Percentiles rank a stretch among this genome's conserved stretches.
Conservation (phyloP, 768 basidiomycete species). For the Leccinum obscurum region DNA sequence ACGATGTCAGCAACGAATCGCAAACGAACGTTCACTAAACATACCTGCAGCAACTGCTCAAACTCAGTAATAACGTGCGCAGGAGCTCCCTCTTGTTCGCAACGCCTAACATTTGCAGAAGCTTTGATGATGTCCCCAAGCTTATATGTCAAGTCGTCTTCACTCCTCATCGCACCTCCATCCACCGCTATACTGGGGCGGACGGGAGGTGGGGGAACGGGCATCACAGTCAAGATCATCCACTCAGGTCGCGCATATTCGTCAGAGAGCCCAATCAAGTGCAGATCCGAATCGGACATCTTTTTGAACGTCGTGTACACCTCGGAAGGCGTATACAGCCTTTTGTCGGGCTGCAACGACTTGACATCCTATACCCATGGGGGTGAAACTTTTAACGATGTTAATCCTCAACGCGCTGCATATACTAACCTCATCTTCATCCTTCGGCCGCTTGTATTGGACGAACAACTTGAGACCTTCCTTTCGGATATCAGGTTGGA, state of each 20-base stretch:
- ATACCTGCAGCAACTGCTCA: conserved; percentile 91
- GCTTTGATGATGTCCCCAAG: conserved; percentile 96
- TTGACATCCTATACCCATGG: conserved; percentile 63
- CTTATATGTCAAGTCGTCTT: conserved; percentile 99
- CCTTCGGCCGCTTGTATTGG: conserved; percentile 92
- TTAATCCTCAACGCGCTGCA: conserved; percentile 2
- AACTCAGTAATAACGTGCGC: conserved; percentile 95
- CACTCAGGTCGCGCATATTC: conserved; percentile 97
- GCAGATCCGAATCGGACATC: conserved; percentile 86
- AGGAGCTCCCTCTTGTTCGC: conserved; percentile 96
- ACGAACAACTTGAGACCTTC: conserved; percentile 94
- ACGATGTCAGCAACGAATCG: conserved; percentile 1
- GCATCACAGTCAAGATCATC: conserved; percentile 99
- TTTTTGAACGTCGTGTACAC: conserved; percentile 96
- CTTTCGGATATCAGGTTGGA: conserved; percentile 87
- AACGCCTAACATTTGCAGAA: conserved; percentile 85
- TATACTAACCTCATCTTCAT: conserved; percentile 87
- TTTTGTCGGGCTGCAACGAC: conserved; percentile 78
- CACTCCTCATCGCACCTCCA: conserved; percentile 93
- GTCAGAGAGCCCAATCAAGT: conserved; percentile 87
- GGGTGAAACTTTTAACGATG: conserved; percentile 12
- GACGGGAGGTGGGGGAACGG: conserved; percentile 97
- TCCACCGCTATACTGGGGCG: conserved; percentile 98
- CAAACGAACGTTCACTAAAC: conserved; percentile 17
- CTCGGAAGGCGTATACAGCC: conserved; percentile 79